phyloP scores from a whole-genome alignment of 179 eudicot genomes.

The Beta lomatogona region DNA sequence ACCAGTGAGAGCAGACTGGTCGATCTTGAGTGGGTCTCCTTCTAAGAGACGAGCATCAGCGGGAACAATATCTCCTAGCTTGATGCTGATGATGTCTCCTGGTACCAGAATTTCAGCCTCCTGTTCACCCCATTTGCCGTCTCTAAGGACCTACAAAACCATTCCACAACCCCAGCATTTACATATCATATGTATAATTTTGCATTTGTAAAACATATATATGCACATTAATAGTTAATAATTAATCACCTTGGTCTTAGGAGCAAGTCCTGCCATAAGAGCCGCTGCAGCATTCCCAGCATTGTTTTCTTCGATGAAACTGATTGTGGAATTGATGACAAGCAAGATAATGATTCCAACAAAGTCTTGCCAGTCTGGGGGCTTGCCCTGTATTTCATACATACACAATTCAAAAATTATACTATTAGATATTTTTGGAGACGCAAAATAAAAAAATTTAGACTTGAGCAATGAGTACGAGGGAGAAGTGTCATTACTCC shows the following conservation, averaged over 20 bases:
- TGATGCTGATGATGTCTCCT: constrained; percentile 78
- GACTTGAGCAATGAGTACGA: neutral
- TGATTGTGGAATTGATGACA: constrained; percentile 77
- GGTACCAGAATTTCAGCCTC: constrained; percentile 81
- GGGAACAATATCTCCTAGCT: constrained; percentile 81
- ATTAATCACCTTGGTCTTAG: constrained; percentile 70
- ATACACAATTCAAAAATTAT: neutral
- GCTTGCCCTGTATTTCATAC: constrained; percentile 56
- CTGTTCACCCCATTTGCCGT: constrained; percentile 64
- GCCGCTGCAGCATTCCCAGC: constrained; percentile 95
- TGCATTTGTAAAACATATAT: neutral
- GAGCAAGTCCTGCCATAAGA: constrained; percentile 89
- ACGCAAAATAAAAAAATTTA: neutral
- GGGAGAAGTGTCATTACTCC: constrained; percentile 39
- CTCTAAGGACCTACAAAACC: constrained; percentile 60
- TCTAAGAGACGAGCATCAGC: constrained; percentile 92
- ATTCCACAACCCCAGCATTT: neutral
- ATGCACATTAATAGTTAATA: neutral
- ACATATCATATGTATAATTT: too few species aligned
- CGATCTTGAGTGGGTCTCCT: constrained; percentile 82
- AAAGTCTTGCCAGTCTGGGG: constrained; percentile 89
- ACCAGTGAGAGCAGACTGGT: constrained; percentile 87
- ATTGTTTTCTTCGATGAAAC: constrained; percentile 84
- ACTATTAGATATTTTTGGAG: neutral
- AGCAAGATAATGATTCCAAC: constrained; percentile 64